Evolutionary conservation across 1,139 yeast genomes (phyloP).

Genomic region (Pichiaceae sp.): DNA sequence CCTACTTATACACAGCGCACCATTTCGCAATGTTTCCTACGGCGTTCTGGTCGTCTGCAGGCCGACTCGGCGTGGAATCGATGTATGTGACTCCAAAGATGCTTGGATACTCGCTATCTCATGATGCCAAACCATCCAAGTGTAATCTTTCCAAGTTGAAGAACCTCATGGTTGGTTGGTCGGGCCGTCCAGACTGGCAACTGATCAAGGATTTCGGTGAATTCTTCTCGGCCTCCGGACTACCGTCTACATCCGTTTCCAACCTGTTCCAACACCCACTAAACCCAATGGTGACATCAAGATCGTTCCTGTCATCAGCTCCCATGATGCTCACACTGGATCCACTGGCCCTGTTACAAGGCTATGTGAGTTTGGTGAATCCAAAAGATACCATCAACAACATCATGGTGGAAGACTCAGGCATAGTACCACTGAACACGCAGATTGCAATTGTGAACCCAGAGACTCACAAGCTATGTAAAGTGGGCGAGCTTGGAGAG

Average conservation of each 20-base stretch:
- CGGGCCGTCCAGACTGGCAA: slow-evolving; percentile 41
- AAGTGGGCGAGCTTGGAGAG: slow-evolving; percentile 94
- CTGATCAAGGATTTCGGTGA: slow-evolving; percentile 44
- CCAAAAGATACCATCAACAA: slow-evolving; percentile 59
- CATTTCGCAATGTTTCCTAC: slow-evolving; percentile 73
- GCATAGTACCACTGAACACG: slow-evolving; percentile 92
- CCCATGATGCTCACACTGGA: slow-evolving; percentile 85
- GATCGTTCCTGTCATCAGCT: slow-evolving; percentile 84
- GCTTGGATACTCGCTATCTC: slow-evolving; percentile 43
- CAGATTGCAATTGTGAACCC: slow-evolving; percentile 94
- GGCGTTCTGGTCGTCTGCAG: slow-evolving; percentile 61
- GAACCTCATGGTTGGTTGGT: slow-evolving; percentile 79
- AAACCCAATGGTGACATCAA: slow-evolving; percentile 77
- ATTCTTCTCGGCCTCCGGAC: slow-evolving; percentile 52
- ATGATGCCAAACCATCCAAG: slow-evolving; percentile 22
- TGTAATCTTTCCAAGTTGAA: slow-evolving; percentile 64
- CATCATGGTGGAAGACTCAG: slow-evolving; percentile 82
- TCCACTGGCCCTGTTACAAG: slow-evolving; percentile 82
- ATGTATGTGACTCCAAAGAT: slow-evolving; percentile 80
- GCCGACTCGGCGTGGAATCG: slow-evolving; percentile 78
- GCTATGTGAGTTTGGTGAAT: slow-evolving; percentile 72
- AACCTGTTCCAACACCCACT: slow-evolving; percentile 71
- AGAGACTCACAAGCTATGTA: slow-evolving; percentile 71
- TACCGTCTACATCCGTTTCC: slow-evolving; percentile 65
- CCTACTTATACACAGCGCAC: slow-evolving; percentile 70